A percentile compares a stretch with the other conserved stretches of the same genome.
Evolutionary conservation across 371 early-diverging fungal species (phyloP).

Genomic region (Lichtheimia hyalospora): DNA sequence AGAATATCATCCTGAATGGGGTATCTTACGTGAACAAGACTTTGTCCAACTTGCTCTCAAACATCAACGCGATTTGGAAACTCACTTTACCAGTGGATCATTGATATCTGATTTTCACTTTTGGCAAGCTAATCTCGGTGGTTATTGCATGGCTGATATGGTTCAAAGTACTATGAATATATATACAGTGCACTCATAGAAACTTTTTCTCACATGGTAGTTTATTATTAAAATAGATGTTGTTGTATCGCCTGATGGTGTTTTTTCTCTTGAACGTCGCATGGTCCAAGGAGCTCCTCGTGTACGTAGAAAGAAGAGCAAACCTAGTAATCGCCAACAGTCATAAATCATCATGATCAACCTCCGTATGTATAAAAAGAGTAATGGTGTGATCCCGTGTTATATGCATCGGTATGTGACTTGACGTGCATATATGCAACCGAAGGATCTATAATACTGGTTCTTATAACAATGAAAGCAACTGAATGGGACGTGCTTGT

Average conservation of each 20-base stretch:
- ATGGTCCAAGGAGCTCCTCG: slow-evolving; percentile 49
- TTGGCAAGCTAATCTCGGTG: slow-evolving; percentile 50
- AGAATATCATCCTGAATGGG: slow-evolving; percentile 40
- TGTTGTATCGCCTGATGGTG: slow-evolving; percentile 38
- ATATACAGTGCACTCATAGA: too few relatives aligned
- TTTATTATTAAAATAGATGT: slow-evolving; percentile 9
- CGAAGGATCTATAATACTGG: too few relatives aligned
- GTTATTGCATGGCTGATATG: slow-evolving; percentile 49
- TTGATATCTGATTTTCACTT: slow-evolving; percentile 39
- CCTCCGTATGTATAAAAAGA: not conserved
- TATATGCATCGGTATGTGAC: slow-evolving; percentile 1
- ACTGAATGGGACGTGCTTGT: not conserved
- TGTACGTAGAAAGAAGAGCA: slow-evolving; percentile 45
- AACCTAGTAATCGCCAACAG: slow-evolving; percentile 1
- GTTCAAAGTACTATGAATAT: slow-evolving; percentile 23
- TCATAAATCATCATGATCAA: too few relatives aligned
- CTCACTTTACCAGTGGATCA: slow-evolving; percentile 16
- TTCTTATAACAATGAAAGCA: too few relatives aligned
- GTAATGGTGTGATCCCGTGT: not conserved
- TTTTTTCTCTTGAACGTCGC: slow-evolving; percentile 30
- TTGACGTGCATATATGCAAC: too few relatives aligned
- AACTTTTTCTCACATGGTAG: not conserved
- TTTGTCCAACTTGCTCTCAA: slow-evolving; percentile 47
- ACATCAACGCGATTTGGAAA: slow-evolving; percentile 43
- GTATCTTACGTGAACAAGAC: slow-evolving; percentile 40